Conservation (phyloP, 139 green algal species). For the Chlamydomonas schloesseri region DNA sequence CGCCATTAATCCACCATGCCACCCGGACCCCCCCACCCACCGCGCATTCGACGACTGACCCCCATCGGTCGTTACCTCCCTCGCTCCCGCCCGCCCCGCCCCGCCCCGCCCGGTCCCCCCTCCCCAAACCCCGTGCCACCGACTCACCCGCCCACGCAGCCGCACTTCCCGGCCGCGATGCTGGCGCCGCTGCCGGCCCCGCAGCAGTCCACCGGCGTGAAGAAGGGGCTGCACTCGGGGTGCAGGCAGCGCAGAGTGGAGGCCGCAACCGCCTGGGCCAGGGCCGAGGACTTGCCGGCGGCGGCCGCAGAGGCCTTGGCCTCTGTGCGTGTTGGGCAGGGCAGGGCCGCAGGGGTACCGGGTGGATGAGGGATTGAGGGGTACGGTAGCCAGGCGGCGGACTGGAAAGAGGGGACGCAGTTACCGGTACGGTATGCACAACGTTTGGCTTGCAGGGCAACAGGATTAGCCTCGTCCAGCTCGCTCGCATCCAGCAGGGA, state of each 20-base stretch:
- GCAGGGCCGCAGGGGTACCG: too few species aligned
- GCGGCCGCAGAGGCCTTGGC: conserved; percentile 34
- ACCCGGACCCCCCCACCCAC: too few species aligned
- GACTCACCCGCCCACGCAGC: conserved; percentile 35
- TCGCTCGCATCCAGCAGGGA: too few species aligned
- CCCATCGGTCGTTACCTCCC: too few species aligned
- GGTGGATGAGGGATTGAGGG: not conserved
- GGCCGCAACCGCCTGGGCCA: conserved; percentile 31
- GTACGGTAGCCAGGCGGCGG: not conserved
- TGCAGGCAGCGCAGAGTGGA: not conserved
- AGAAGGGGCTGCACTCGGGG: conserved; percentile 33
- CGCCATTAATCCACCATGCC: too few species aligned
- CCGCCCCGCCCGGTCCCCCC: too few species aligned
- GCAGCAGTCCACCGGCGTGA: conserved; percentile 17
- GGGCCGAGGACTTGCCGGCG: conserved; percentile 35
- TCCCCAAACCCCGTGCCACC: too few species aligned
- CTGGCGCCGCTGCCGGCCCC: not conserved
- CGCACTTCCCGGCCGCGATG: conserved; percentile 29
- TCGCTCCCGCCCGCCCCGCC: not conserved
- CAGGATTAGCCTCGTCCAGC: too few species aligned
- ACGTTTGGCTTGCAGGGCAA: too few species aligned
- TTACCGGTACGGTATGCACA: too few species aligned
- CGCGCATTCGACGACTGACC: too few species aligned
- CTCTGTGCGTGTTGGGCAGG: not conserved
- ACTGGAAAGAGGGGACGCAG: too few species aligned